A percentile compares a stretch with the other conserved stretches of the same genome.
Evolutionary conservation across 2,329 filamentous ascomycete species (phyloP).

Genomic region (Aspergillus brasiliensis): DNA sequence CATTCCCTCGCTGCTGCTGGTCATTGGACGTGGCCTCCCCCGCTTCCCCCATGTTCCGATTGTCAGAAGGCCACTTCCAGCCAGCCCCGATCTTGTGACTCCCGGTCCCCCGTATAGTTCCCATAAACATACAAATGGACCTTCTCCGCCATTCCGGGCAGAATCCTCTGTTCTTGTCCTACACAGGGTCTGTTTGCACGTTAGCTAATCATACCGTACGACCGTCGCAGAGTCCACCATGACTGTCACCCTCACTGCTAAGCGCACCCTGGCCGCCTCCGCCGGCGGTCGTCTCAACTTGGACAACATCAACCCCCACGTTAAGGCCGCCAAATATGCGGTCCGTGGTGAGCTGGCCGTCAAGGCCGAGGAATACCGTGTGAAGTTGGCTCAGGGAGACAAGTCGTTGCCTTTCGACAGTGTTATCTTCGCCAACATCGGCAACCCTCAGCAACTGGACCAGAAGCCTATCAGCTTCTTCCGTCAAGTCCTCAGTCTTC

Average conservation of each 20-base stretch:
- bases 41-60: constrained; percentile 2
- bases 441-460: constrained; percentile 97
- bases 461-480: constrained; percentile 99
- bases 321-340: constrained; percentile 88
- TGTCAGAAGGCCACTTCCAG: constrained; percentile 15
- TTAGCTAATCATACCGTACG: neutral
- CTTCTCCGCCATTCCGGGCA: neutral
- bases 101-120: constrained; percentile 8
- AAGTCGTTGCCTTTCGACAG: constrained; percentile 77
- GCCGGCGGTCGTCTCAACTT: constrained; percentile 61
- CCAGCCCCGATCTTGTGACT: constrained; percentile 18
- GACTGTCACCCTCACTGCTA: constrained; percentile 25
- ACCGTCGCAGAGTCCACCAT: constrained; percentile 28
- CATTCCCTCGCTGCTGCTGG: neutral
- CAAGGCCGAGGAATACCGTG: constrained; percentile 88
- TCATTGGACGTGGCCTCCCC: neutral
- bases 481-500: constrained; percentile 87
- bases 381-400: constrained; percentile 60
- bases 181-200: neutral
- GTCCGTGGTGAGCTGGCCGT: constrained; percentile 94
- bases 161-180: neutral
- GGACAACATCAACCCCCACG: constrained; percentile 89
- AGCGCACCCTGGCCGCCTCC: constrained; percentile 51
- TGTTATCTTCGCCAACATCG: constrained; percentile 97
- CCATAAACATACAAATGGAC: constrained; percentile 14